Base-by-base conservation (phyloP, 257 asterid species). In the Primulina eburnea region DNA sequence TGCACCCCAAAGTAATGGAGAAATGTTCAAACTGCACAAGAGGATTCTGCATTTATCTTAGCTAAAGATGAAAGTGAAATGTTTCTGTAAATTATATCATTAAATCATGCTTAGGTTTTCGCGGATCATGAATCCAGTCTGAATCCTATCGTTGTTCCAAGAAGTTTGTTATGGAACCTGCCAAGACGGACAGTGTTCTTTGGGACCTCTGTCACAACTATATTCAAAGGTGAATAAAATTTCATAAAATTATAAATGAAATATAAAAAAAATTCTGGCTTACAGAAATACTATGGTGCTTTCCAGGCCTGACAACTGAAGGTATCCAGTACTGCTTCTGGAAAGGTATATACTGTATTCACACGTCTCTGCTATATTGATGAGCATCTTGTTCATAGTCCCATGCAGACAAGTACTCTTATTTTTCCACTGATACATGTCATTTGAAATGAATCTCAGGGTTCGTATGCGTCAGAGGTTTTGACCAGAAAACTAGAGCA, bases 121-220 rank as follows among this genome's bases (percentile, higher is more conserved):
- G 94, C 96, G 0, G 99, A 93, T 74, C 92, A 90, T 81, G 89
- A 80, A 80, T 86, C 97, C 70, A 89, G 99, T 74, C 52, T 78
- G 52, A 77, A 75, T 73, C 99, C 99, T 26, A 87, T 93, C 64
- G 82, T 81, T 60, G 97, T 86, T 68, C 95, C 96, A 47, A 83
- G 99, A 73, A 83, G 70, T 60, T 75, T 74, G 74, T 35, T 93
- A 40, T 93, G 99, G 99, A 75, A 84, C 78, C 83, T 90, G 78
- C 83, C 86, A 55, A 83, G 92, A 76, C 85, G 97, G 62, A 87
- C 96, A 0, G 97, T 90, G 5, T 93, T 81, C 90, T 93, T 89
- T 64, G 99, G 97, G 65, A 80, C 99, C 67, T 90, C 97, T 43
- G 96, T 90, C 77, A 30, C 97, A 5, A 75, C 92, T 33, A 93